These are phyloP conservation scores for Yarrowia porcina DNA, from an alignment of 805 yeast species.

Conservation along the genomic window DNA sequence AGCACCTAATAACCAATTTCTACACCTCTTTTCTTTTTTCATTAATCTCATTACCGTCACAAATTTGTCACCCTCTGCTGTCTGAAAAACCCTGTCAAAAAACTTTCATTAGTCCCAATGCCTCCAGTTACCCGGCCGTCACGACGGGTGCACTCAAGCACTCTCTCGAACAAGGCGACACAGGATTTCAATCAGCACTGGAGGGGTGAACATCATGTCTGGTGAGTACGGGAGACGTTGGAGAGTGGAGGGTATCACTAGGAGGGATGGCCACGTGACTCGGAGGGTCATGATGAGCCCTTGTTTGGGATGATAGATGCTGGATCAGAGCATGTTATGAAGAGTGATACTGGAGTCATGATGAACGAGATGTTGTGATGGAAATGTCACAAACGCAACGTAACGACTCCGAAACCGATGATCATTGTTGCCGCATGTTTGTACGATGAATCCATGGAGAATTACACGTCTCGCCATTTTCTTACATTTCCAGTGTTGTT, in stretches of 20 bases:
- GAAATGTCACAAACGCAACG: not conserved
- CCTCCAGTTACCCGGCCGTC: constrained; percentile 10
- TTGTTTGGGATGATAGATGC: not conserved
- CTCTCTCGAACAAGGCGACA: not conserved
- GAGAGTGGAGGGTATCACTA: not conserved
- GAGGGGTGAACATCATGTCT: constrained; percentile 25
- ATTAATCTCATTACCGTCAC: too few species aligned
- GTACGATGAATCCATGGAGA: not conserved
- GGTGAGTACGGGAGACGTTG: constrained; percentile 1
- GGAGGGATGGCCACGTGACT: not conserved
- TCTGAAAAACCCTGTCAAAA: constrained; percentile 1
- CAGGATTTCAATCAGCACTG: constrained; percentile 23
- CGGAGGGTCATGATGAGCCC: not conserved
- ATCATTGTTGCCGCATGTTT: not conserved
- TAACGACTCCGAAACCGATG: not conserved
- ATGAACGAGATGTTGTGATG: not conserved
- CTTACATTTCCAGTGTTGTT: not conserved
- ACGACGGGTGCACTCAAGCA: constrained; percentile 5
- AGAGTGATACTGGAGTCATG: not conserved
- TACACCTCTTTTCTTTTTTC: too few species aligned
- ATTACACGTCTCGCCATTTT: not conserved
- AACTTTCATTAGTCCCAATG: not conserved
- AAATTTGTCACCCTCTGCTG: not conserved
- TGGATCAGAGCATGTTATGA: not conserved
- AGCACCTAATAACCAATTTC: too few species aligned